Evolutionary conservation across 495 filamentous ascomycete species (phyloP).

Genomic region (Penicillium chermesinum): DNA sequence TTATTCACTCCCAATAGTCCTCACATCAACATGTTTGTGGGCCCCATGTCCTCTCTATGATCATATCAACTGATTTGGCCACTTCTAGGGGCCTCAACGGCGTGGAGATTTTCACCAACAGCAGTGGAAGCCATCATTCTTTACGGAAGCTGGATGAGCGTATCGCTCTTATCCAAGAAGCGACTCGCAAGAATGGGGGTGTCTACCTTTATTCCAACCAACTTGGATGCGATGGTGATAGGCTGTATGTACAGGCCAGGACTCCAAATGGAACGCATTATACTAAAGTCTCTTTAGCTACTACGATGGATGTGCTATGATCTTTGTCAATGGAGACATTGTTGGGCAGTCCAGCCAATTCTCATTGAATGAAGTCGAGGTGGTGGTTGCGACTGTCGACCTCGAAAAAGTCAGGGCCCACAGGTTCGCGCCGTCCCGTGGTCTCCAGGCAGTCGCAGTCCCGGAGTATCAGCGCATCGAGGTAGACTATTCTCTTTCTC

Average conservation of each 20-base stretch:
- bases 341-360: conserved; percentile 69
- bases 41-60: background rate
- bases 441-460: conserved; percentile 28
- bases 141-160: conserved; percentile 71
- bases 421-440: conserved; percentile 22
- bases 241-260: conserved; percentile 20
- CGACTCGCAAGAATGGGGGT: conserved; percentile 63
- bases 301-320: conserved; percentile 67
- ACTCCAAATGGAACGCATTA: background rate
- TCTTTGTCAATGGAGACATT: conserved; percentile 64
- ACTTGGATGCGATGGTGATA: conserved; percentile 64
- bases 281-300: conserved; percentile 24
- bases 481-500: conserved; percentile 26
- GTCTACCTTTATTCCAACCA: conserved; percentile 70
- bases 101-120: conserved; percentile 73
- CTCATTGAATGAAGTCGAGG: conserved; percentile 70
- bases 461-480: conserved; percentile 28
- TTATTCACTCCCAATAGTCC: conserved; percentile 59
- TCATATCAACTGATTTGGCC: conserved; percentile 12
- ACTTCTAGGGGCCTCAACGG: conserved; percentile 16
- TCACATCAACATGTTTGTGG: background rate
- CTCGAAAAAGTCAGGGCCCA: conserved; percentile 61
- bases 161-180: conserved; percentile 66
- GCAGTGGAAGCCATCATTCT: conserved; percentile 62
- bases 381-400: conserved; percentile 71